Evolutionary conservation across 148 eudicot genomes (phyloP).

Genomic region (Simmondsia chinensis): DNA sequence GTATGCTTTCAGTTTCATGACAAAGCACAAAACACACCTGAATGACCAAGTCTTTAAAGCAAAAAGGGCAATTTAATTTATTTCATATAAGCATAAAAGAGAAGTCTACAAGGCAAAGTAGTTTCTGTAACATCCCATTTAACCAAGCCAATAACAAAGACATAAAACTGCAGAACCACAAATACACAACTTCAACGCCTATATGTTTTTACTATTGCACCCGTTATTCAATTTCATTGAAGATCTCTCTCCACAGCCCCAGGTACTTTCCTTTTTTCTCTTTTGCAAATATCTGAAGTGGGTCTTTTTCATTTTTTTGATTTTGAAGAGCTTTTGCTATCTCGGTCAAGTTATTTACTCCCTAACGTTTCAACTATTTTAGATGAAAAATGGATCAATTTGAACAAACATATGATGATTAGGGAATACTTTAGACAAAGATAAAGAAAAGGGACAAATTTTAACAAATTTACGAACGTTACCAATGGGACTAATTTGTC

Average conservation of each 20-base stretch:
- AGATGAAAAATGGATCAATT: too few species aligned
- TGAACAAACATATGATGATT: background rate
- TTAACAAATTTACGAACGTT: too few species aligned
- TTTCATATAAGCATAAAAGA: background rate
- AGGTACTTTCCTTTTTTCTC: background rate
- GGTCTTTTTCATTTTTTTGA: background rate
- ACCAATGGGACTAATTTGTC: too few species aligned
- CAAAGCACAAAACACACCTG: background rate
- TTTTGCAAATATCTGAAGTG: background rate
- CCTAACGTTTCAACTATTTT: background rate
- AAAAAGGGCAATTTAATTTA: constrained; percentile 8
- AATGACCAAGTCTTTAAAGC: constrained; percentile 2
- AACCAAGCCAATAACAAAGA: constrained; percentile 11
- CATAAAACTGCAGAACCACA: constrained; percentile 9
- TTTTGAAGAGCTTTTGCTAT: background rate
- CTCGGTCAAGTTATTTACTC: background rate
- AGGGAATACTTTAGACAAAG: too few species aligned
- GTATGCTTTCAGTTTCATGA: too few species aligned
- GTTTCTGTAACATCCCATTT: background rate
- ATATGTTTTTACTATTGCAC: constrained; percentile 15
- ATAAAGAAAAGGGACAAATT: too few species aligned
- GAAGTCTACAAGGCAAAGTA: background rate
- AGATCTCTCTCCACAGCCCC: constrained; percentile 6
- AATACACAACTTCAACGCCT: constrained; percentile 10
- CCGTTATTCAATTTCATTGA: constrained; percentile 6